A percentile compares a stretch with the other conserved stretches of the same genome.
Conservation (phyloP, 2,329 filamentous ascomycete species). For the Phialocephala sp. region DNA sequence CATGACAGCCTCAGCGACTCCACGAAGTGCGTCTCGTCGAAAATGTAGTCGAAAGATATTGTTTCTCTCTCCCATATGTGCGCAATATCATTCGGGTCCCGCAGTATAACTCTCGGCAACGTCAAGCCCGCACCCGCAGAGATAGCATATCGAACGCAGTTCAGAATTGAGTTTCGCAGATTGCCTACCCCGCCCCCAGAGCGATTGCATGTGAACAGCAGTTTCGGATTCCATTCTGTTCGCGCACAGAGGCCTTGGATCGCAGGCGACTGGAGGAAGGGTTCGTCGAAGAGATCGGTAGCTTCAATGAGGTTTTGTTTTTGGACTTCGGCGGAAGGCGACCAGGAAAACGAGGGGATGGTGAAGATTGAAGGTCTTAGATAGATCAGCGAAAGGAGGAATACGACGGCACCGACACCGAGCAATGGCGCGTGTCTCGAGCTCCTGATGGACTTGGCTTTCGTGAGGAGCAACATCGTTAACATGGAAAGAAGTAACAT, state of each 20-base stretch:
- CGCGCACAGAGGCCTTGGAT: conserved; percentile 33
- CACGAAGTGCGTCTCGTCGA: conserved; percentile 38
- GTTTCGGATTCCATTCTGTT: conserved; percentile 36
- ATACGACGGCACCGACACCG: neutral
- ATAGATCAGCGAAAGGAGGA: neutral
- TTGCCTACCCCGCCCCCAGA: conserved; percentile 40
- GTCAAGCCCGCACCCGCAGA: conserved; percentile 36
- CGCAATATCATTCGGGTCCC: conserved; percentile 32
- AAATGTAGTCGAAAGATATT: conserved; percentile 36
- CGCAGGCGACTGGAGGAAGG: conserved; percentile 32
- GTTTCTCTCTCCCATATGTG: conserved; percentile 28
- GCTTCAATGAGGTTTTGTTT: neutral
- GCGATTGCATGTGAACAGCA: conserved; percentile 38
- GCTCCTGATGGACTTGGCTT: neutral
- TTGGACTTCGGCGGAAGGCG: neutral
- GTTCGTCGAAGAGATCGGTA: conserved; percentile 34
- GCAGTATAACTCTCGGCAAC: conserved; percentile 31
- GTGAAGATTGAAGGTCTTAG: conserved; percentile 4
- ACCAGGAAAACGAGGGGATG: neutral
- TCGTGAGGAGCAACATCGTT: neutral
- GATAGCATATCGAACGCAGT: conserved; percentile 40
- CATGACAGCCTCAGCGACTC: conserved; percentile 38
- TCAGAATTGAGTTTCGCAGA: conserved; percentile 40
- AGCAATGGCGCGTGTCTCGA: neutral
- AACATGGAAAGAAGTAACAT: conserved; percentile 3